Percentiles rank a stretch among this genome's conserved stretches.
Evolutionary conservation across 371 early-diverging fungal species (phyloP).

Genomic region (Rhizopus microsporus): DNA sequence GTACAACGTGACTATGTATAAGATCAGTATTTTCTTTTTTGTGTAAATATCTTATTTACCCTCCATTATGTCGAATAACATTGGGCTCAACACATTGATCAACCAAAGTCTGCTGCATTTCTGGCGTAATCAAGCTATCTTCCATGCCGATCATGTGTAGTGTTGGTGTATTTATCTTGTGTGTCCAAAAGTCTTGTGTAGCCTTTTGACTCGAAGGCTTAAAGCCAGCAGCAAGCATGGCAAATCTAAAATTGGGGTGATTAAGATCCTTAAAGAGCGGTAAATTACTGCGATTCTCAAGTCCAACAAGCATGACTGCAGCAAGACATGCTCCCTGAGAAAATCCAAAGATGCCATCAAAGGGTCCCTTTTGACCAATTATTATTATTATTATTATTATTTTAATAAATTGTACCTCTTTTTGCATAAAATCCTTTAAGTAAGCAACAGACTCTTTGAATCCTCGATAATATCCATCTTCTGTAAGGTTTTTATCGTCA

Average conservation of each 20-base stretch:
- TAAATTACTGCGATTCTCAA: conserved; percentile 37
- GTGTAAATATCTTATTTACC: conserved; percentile 34
- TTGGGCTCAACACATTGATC: conserved; percentile 38
- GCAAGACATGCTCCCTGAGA: conserved; percentile 75
- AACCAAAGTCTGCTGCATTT: conserved; percentile 42
- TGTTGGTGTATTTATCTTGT: conserved; percentile 54
- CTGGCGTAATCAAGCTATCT: conserved; percentile 55
- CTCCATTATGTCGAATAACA: conserved; percentile 49
- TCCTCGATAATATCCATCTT: conserved; percentile 52
- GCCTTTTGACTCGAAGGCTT: conserved; percentile 39
- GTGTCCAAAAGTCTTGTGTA: conserved; percentile 38
- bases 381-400: background rate
- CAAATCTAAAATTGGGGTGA: conserved; percentile 59
- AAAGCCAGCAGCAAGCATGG: conserved; percentile 66
- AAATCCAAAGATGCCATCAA: conserved; percentile 77
- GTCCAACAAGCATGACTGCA: conserved; percentile 51
- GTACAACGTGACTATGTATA: conserved; percentile 61
- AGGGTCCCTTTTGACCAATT: conserved; percentile 55
- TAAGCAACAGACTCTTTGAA: conserved; percentile 59
- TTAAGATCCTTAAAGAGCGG: conserved; percentile 38
- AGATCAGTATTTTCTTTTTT: background rate
- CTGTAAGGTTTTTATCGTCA: conserved; percentile 13
- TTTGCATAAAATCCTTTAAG: conserved; percentile 51
- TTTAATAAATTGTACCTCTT: conserved; percentile 36
- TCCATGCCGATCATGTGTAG: conserved; percentile 70